Evolutionary conservation across 805 yeast species (phyloP).

Genomic region (Candida methanosorbosa): DNA sequence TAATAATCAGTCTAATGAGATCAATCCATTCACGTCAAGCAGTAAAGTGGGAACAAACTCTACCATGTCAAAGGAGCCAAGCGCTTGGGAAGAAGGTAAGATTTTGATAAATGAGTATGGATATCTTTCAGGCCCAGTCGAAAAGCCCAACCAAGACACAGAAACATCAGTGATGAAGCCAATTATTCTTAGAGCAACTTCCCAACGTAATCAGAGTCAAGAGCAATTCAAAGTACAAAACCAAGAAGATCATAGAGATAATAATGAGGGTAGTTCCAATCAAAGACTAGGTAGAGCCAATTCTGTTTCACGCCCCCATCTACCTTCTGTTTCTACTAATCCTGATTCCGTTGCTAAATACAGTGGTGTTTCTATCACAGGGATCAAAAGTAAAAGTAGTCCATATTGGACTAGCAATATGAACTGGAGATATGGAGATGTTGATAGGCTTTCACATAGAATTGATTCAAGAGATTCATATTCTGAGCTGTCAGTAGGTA

Average conservation of each 20-base stretch:
- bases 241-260: neutral
- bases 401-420: slow-evolving; percentile 2
- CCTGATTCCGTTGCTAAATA: neutral
- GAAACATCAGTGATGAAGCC: slow-evolving; percentile 6
- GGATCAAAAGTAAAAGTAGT: slow-evolving; percentile 11
- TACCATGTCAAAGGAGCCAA: too few species aligned
- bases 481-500: too few species aligned
- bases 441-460: slow-evolving; percentile 5
- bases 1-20: too few species aligned
- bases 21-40: too few species aligned
- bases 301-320: too few species aligned
- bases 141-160: neutral
- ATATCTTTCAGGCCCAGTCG: slow-evolving; percentile 10
- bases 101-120: slow-evolving; percentile 14
- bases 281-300: neutral
- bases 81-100: slow-evolving; percentile 17
- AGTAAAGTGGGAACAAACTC: too few species aligned
- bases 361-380: slow-evolving; percentile 9
- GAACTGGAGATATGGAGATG: slow-evolving; percentile 12
- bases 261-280: neutral
- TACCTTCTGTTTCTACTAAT: neutral
- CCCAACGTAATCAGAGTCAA: neutral
- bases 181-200: neutral
- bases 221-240: too few species aligned
- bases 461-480: neutral